Base-by-base conservation (phyloP, 106 monocot species). In the Allium sativum region DNA sequence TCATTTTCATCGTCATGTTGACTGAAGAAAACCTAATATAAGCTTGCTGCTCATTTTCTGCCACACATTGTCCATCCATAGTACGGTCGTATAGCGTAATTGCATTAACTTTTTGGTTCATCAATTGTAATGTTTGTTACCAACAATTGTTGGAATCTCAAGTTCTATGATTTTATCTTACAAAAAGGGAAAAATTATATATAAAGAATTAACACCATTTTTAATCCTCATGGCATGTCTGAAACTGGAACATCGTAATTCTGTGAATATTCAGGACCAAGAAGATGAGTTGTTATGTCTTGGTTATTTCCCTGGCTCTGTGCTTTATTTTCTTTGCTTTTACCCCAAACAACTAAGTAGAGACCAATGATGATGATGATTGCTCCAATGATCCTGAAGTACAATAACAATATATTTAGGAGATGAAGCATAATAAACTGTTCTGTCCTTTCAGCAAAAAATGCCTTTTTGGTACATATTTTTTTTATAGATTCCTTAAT, bases 341-440 rank as follows among this genome's bases (percentile, higher is more conserved):
- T 93, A 9, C 92, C 92, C 92, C 92, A 93, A 14, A 88, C 71
- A 3, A 93, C 92, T 61, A 70, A 71, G 71, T 93, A 93, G 46
- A 93, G 84, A 6, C 88, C 92, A 18, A 80, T 45, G 70, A 93
- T 70, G 52, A 93, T 93, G 16, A 88, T 52, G 19, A 93, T 52
- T 3, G 87, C 75, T 19, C 92, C 92, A 64, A 84, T 79, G 46
- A 92, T 53, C 84, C 92, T 92, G 78, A 31, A 31, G 31, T 31
- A 31, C 31, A 31, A 31, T 31, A 31, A 5, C 31, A 31, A 31
- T 31, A 31, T 31, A 2, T 31, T 31, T 31, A 31, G 31, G 31
- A 31, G 31, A 31, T 31, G 5, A 31, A 31, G 31, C 31, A 31
- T 31, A 31, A 31, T 31, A 31, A 31, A 31, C 31, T 3, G 31